Evolutionary conservation across 371 early-diverging fungal species (phyloP), one percentile per base, ranked within the genome.

Genomic region (Mortierella sp.): DNA sequence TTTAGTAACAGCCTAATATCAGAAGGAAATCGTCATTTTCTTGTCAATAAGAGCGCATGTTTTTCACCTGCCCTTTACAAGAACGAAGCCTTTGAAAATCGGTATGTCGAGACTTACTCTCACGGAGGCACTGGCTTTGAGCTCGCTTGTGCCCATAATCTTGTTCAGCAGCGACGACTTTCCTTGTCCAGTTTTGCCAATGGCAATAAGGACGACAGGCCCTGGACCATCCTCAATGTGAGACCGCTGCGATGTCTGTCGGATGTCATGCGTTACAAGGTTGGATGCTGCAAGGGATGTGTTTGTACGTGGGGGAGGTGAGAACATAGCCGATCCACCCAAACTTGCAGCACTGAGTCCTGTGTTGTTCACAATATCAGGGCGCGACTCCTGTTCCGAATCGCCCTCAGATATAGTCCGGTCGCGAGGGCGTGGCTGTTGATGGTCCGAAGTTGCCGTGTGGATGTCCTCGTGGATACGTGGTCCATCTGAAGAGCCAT

Each of bases 81-180:
- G 48, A 21, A 48, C 16, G 16, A 50, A 50, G 50, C 16, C 13
- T 50, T 50, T 1, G 9, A 48, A 13, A 50, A 50, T 50, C 13
- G 10, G 11, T 50, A 50, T 50, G 54, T 21, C n/a, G 34, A 34
- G 8, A 8, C 83, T 74, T 89, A 90, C 90, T 54, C 87, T 88
- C 31, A 89, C 90, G 31, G 86, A 87, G 10, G 89, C 87, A 69
- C 88, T 87, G 24, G 91, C 91, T 44, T 81, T 88, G 40, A 91
- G 87, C 61, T 90, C 88, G 40, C 84, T 81, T 46, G 89, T 89
- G 13, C 89, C 90, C 77, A 91, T 81, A 61, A 91, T 88, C 24
- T 88, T 77, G 72, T 91, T 91, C 57, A 91, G 61, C 40, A 91
- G 80, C 28, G 90, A 90, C 11, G 91, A 91, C 73, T 91, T 91